Evolutionary conservation across 2,329 filamentous ascomycete species (phyloP), one percentile per base, ranked within the genome.

Genomic region (Fusarium secorum): DNA sequence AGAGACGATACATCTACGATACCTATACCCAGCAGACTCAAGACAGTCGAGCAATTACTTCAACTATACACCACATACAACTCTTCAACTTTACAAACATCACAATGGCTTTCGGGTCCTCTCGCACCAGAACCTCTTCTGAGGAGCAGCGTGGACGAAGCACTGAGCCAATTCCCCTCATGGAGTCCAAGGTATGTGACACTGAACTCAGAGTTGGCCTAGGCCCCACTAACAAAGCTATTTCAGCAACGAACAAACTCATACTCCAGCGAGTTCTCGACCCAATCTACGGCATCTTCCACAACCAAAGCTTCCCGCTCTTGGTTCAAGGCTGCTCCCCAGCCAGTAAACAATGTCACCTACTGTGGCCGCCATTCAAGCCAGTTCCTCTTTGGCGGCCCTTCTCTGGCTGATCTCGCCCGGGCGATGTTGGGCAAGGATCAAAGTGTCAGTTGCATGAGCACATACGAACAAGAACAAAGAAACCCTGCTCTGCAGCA

Each of bases 311-410:
- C 75, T 10, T 74, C 80, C 22, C 79, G 79, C 66, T 69, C 70
- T 56, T 77, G 77, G 61, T 71, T 81, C 70, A 81, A 78, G 71
- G 73, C 81, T 11, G 74, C 80, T n/a, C 82, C 80, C 20, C 69
- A 71, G 24, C 82, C 80, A 13, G 81, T 84, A 70, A 88, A 88
- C 13, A 88, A 88, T 66, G 82, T 84, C 77, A 87, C 85, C 38
- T 85, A 86, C 63, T 88, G 86, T 66, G 86, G 86, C 18, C 81
- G 86, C 18, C 86, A 88, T 76, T 85, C 85, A 41, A 82, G 87
- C 70, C 85, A 88, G 72, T 86, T 83, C 64, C 78, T 88, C 18
- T 85, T 88, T 66, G 79, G 84, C 36, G 86, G 86, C 2, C 83
- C 82, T 44, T 85, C 82, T 4, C 74, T 86, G 26, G 76, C 80